Evolutionary conservation across 345 rosid genomes (phyloP).

Genomic region (Firmiana major): DNA sequence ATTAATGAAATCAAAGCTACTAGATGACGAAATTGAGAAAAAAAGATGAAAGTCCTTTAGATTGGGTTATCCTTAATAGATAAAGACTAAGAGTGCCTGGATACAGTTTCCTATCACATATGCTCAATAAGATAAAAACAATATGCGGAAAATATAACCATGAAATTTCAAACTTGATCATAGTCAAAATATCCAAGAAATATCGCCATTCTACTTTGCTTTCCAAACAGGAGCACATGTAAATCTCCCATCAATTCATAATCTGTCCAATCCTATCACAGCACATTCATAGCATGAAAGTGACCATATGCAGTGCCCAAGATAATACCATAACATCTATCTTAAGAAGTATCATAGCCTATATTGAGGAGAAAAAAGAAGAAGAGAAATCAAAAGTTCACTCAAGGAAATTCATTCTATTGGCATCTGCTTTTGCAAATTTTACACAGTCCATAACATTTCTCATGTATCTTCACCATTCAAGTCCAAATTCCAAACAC

Average conservation of each 20-base stretch:
- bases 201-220: neutral
- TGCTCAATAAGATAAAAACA: neutral
- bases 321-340: neutral
- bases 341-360: neutral
- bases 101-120: neutral
- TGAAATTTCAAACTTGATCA: neutral
- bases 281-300: neutral
- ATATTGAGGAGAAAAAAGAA: neutral
- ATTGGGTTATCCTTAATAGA: neutral
- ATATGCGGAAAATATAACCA: neutral
- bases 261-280: neutral
- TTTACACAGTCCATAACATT: neutral
- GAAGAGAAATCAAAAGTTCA: neutral
- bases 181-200: neutral
- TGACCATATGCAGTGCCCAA: neutral
- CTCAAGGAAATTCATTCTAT: neutral
- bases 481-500: neutral
- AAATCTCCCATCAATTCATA: neutral
- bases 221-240: neutral
- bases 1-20: constrained; percentile 10
- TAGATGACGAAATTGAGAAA: neutral
- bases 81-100: neutral
- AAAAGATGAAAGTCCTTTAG: neutral
- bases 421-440: neutral
- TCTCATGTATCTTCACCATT: neutral